Conservation (phyloP, 169 alveolate species). For the Plasmodium knowlesi region DNA sequence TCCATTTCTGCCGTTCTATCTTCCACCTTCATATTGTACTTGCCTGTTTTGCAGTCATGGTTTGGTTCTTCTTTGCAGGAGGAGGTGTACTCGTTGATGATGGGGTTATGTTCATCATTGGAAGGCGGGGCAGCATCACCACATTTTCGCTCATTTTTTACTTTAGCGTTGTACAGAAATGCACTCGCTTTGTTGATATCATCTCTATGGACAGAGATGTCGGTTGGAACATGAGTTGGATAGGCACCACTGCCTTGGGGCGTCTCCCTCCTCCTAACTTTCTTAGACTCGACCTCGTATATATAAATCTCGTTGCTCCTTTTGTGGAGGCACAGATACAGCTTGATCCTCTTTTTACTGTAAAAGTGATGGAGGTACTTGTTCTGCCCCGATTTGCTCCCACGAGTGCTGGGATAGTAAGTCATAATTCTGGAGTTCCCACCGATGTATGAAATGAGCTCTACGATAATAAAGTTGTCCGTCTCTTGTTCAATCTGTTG, state of each 20-base stretch:
- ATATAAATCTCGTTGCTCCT: slow-evolving; percentile 52
- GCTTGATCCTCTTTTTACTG: slow-evolving; percentile 44
- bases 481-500: not conserved
- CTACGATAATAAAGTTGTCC: slow-evolving; percentile 55
- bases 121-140: not conserved
- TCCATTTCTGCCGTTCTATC: not conserved
- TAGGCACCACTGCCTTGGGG: not conserved
- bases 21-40: not conserved
- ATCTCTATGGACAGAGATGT: not conserved
- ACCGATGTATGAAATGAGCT: slow-evolving; percentile 66
- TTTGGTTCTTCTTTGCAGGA: not conserved
- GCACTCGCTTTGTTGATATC: not conserved
- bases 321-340: slow-evolving; percentile 48
- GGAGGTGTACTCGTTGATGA: not conserved
- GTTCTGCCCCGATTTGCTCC: slow-evolving; percentile 37
- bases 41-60: not conserved
- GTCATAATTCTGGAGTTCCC: slow-evolving; percentile 60
- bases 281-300: slow-evolving; percentile 46
- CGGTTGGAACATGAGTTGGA: not conserved
- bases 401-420: slow-evolving; percentile 54
- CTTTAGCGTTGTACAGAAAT: not conserved
- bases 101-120: not conserved
- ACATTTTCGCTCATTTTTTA: not conserved
- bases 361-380: slow-evolving; percentile 68
- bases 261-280: not conserved